These are phyloP conservation scores for Dicorynia guianensis DNA, from an alignment of 306 rosid species.

Conservation along the genomic window DNA sequence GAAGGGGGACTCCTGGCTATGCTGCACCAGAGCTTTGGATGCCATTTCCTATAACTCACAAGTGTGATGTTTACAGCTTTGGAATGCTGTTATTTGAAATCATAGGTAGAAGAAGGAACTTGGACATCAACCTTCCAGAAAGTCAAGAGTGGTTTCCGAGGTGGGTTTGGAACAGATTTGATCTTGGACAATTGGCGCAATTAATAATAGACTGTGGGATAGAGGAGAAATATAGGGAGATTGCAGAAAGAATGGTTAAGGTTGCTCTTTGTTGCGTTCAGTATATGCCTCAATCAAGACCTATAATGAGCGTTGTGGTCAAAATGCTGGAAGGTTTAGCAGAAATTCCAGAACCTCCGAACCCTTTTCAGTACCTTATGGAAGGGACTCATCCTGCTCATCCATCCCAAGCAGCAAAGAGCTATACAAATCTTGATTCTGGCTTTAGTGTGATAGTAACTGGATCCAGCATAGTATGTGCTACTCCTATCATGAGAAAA, in stretches of 20 bases:
- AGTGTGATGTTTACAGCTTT: conserved; percentile 56
- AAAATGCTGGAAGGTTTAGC: conserved; percentile 52
- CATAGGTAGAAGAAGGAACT: conserved; percentile 44
- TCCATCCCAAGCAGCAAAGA: background rate
- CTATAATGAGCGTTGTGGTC: conserved; percentile 46
- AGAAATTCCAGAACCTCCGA: conserved; percentile 41
- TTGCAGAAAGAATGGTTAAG: conserved; percentile 29
- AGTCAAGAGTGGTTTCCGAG: conserved; percentile 48
- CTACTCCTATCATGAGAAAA: conserved; percentile 40
- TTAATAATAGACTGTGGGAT: conserved; percentile 34
- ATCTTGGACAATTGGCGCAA: background rate
- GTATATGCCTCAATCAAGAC: conserved; percentile 42
- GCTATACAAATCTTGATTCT: background rate
- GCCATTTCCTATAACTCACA: conserved; percentile 48
- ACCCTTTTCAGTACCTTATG: conserved; percentile 44
- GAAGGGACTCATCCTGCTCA: background rate
- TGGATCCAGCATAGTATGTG: background rate
- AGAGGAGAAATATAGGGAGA: conserved; percentile 34
- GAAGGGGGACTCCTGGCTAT: conserved; percentile 54
- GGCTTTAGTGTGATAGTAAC: conserved; percentile 9
- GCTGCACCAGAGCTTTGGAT: conserved; percentile 52
- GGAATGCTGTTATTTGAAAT: conserved; percentile 55
- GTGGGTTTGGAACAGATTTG: conserved; percentile 39
- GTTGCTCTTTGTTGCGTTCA: conserved; percentile 55
- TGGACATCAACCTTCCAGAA: conserved; percentile 7